Base-by-base conservation (phyloP, 371 early-diverging fungal genomes). In the Mortierella sp. region DNA sequence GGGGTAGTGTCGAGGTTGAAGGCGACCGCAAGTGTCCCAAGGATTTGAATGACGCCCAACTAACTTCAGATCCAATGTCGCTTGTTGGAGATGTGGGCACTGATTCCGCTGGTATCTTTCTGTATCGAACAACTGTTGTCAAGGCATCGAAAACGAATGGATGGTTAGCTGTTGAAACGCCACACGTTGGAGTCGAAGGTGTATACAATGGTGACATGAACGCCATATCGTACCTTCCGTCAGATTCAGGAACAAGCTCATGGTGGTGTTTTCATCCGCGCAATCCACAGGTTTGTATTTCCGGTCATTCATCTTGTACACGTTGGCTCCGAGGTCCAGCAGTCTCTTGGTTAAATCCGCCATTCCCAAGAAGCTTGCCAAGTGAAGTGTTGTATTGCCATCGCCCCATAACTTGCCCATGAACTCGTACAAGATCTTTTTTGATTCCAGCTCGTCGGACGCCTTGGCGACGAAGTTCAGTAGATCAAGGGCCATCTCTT, bases 311-410 rank as follows among this genome's bases (percentile, higher is more conserved):
- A 65, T 69, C 58, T 81, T 85, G 65, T 81, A 79, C 3, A 80
- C 60, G 40, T 81, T 71, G 9, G 90, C 90, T 0, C 91, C 91
- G 0, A 89, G 63, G 34, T 87, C 86, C 10, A 91, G 54, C 29
- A 91, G 46, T 10, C 82, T 37, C 60, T 86, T 85, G 19, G 91
- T 89, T 43, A 91, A 71, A 29, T 83, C 84, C 3, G 82, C 74
- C 86, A 91, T 88, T 3, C 90, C 89, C 57, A 87, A 61, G 60
- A 90, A 91, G n/a, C 84, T 79, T 3, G 93, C 93, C 51, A 92
- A 56, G 61, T 91, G 91, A 34, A 92, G 74, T 3, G 85, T 82
- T 0, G 91, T 88, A 70, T 91, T 90, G 13, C 91, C 90, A 65
- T 86, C 71, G 50, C 85, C 85, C 88, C 89, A 92, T 29, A 89